phyloP scores from a whole-genome alignment of 345 rosid species.

The Limnanthes douglasii region DNA sequence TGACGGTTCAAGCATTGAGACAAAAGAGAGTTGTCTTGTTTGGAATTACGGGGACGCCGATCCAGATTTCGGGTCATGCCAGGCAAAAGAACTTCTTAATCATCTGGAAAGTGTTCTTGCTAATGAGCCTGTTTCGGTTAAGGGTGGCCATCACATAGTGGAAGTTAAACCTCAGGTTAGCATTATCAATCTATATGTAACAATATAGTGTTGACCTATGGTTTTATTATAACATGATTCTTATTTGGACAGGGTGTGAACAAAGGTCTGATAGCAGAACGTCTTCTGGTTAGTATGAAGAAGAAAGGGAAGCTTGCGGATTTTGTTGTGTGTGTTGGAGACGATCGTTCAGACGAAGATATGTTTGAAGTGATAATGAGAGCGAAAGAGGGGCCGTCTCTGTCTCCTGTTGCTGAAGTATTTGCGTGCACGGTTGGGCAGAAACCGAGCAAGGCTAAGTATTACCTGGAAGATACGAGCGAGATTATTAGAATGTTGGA shows the following conservation, averaged over 20 bases:
- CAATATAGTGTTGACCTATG: neutral
- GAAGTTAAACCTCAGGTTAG: constrained; percentile 98
- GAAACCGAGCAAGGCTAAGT: constrained; percentile 90
- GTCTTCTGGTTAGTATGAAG: constrained; percentile 42
- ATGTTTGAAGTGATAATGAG: constrained; percentile 83
- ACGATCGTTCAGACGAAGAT: constrained; percentile 90
- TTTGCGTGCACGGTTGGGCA: constrained; percentile 90
- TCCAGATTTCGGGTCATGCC: constrained; percentile 95
- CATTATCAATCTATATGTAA: neutral
- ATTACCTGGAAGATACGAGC: constrained; percentile 70
- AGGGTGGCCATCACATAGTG: constrained; percentile 74
- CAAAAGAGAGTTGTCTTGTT: constrained; percentile 74
- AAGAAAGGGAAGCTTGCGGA: constrained; percentile 54
- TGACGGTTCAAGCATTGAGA: constrained; percentile 85
- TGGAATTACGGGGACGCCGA: constrained; percentile 86
- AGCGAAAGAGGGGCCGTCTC: constrained; percentile 28
- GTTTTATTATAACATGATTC: neutral
- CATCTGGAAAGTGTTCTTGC: constrained; percentile 89
- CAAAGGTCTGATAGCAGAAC: constrained; percentile 76
- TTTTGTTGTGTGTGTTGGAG: constrained; percentile 86
- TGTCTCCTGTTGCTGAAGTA: constrained; percentile 79
- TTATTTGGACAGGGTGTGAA: constrained; percentile 50
- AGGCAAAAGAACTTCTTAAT: constrained; percentile 93
- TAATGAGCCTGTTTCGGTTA: constrained; percentile 85
- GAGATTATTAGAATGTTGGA: constrained; percentile 73